Evolutionary conservation across 2,329 filamentous ascomycete genomes (phyloP), one percentile per base, ranked within the genome.

Genomic region (Clonostachys byssicola): DNA sequence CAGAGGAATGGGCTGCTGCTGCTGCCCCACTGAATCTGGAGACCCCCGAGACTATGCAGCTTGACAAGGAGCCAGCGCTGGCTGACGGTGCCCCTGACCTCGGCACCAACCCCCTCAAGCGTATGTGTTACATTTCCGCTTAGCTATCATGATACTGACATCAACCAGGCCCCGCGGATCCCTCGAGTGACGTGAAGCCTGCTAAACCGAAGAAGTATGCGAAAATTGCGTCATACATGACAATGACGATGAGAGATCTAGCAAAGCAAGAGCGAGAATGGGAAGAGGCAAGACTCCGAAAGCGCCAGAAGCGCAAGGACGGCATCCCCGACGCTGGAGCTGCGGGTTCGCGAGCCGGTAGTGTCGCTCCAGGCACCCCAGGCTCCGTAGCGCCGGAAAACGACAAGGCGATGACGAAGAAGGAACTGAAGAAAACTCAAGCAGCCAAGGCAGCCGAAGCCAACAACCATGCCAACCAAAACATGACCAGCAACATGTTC

Each of bases 381-480:
- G 81, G 80, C 6, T 73, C 80, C 2, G 75, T 80, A 40, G 81
- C 85, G 1, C 78, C 84, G 1, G 85, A 87, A 46, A 62, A 72
- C 2, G 76, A 81, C 54, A 92, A 91, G 64, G 77, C 83, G 5
- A 77, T 89, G 45, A 88, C 86, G 5, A 96, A 96, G 75, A 96
- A 96, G 70, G 91, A 96, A 63, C 77, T 75, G 51, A 82, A 86
- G 61, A 89, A 86, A 65, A 87, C 85, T 53, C 78, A 86, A 54
- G 80, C 83, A n/a, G 85, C 89, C 50, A 89, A 88, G 56, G 80
- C 85, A 18, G 87, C 83, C 1, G 89, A 95, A 59, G 86, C 86
- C 16, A 85, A 85, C 49, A 88, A 86, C 54, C 90, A 92, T 54
- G 83, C 85, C 18, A 88, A 86, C 52, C 90, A 92, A 23, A 96